phyloP scores from a whole-genome alignment of 164 flowering plant species.

The Umbellularia californica region DNA sequence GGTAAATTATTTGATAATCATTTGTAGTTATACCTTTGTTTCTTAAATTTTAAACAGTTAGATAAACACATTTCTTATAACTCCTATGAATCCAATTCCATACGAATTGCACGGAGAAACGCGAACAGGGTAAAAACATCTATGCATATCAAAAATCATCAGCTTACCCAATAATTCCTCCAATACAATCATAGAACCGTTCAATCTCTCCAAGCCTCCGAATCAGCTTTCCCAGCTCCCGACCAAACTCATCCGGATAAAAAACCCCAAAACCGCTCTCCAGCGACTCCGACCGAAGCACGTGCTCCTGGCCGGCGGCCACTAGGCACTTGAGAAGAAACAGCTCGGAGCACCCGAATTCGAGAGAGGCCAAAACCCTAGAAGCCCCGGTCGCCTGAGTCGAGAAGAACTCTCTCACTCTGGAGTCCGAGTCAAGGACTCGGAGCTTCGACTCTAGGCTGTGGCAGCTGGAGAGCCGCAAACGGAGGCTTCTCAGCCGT shows the following conservation, averaged over 20 bases:
- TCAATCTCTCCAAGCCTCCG: slow-evolving; percentile 58
- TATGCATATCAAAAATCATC: too few relatives aligned
- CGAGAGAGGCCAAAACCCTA: slow-evolving; percentile 30
- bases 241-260: slow-evolving; percentile 11
- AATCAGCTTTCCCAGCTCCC: slow-evolving; percentile 48
- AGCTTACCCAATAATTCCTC: slow-evolving; percentile 86
- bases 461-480: slow-evolving; percentile 25
- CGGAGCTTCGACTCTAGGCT: slow-evolving; percentile 25
- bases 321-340: slow-evolving; percentile 71
- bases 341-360: slow-evolving; percentile 33
- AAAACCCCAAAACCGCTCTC: slow-evolving; percentile 58
- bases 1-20: too few relatives aligned
- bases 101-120: too few relatives aligned
- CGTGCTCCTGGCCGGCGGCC: slow-evolving; percentile 90
- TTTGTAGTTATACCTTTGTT: too few relatives aligned
- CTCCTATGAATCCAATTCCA: too few relatives aligned
- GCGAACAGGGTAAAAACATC: too few relatives aligned
- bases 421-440: slow-evolving; percentile 40
- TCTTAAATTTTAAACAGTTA: too few relatives aligned
- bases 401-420: slow-evolving; percentile 45
- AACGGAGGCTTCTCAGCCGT: slow-evolving; percentile 40
- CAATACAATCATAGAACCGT: slow-evolving; percentile 83
- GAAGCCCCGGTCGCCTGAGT: slow-evolving; percentile 10
- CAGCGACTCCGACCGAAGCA: slow-evolving; percentile 34
- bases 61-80: too few relatives aligned